A percentile compares a stretch with the other conserved stretches of the same genome.
Evolutionary conservation across 768 basidiomycete genomes (phyloP).

Genomic region (Podaxis sp.): DNA sequence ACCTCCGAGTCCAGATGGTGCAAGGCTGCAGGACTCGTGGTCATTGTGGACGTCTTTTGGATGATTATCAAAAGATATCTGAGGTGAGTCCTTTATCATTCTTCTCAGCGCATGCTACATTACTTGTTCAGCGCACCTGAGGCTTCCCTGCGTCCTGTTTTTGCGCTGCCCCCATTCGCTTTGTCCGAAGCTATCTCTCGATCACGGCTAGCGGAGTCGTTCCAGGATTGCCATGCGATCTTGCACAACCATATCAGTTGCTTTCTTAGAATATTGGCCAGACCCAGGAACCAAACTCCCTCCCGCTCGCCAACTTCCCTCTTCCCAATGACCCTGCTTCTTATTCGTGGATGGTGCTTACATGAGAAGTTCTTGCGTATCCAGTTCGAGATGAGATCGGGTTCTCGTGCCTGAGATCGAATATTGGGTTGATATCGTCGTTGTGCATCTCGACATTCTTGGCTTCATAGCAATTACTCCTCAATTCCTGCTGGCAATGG

Average conservation of each 20-base stretch:
- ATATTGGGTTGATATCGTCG: not conserved
- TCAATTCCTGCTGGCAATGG: not conserved
- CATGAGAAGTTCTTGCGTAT: not conserved
- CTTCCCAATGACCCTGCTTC: not conserved
- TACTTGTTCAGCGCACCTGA: not conserved
- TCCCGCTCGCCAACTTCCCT: not conserved
- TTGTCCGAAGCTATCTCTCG: not conserved
- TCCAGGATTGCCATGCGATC: not conserved
- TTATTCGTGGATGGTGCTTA: not conserved
- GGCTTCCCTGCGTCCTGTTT: not conserved
- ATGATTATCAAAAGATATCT: not conserved
- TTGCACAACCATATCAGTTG: not conserved
- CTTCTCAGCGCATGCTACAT: not conserved
- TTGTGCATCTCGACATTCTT: not conserved
- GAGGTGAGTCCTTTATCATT: not conserved
- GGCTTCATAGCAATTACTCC: not conserved
- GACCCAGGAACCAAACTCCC: not conserved
- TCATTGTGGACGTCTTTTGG: too few relatives aligned
- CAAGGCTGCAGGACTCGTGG: too few relatives aligned
- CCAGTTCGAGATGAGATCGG: not conserved
- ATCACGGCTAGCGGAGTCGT: not conserved
- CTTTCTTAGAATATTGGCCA: not conserved
- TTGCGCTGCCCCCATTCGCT: not conserved
- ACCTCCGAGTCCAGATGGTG: not conserved
- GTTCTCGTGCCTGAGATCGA: not conserved